Evolutionary conservation across 441 rosid species (phyloP), one percentile per base, ranked within the genome.

Genomic region (Pelargonium exstipulatum): DNA sequence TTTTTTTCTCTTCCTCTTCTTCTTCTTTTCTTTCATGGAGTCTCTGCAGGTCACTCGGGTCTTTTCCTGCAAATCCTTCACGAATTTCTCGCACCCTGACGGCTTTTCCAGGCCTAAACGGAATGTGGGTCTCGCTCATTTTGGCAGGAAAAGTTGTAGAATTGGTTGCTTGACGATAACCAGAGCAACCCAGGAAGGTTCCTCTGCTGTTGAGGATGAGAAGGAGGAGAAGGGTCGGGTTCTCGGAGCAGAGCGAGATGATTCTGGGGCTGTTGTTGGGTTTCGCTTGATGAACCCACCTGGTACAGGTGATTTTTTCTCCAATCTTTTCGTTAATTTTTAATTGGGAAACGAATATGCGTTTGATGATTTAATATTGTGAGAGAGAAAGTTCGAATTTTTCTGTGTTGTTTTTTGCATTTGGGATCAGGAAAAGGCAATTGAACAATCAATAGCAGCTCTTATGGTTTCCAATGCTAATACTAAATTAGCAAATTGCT

Each of bases 241-340:
- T 13, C 53, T 84, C 35, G 93, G 83, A 18, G 42, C 81, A 0
- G 86, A 88, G 71, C 83, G 71, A 66, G 96, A 94, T 77, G 88
- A 53, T 3, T 83, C 94, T 61, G 89, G 88, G 70, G 77, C 88
- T 62, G 78, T 85, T 51, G 76, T 88, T 63, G 89, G 91, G 20
- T 90, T 87, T 66, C 79, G 86, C 64, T 80, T 87, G 73, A 35
- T 61, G 83, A 82, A 87, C 72, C 80, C 29, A 3, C 60, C 90
- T 66, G 86, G 93, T 91, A 85, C 69, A 16, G 10, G 1, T 17
- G 0, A 0, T 53, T 55, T 9, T 7, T 65, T 76, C 22, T 46
- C 12, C 1, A 4, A 62, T 62, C 53, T 37, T 14, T 51, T 51
- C 20, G 1, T 32, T 8, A 53, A 5, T 29, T 1, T 14, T 29